A percentile compares a stretch with the other conserved stretches of the same genome.
phyloP scores from a whole-genome alignment of 352 stramenopile genomes.

The Peronospora destructor region DNA sequence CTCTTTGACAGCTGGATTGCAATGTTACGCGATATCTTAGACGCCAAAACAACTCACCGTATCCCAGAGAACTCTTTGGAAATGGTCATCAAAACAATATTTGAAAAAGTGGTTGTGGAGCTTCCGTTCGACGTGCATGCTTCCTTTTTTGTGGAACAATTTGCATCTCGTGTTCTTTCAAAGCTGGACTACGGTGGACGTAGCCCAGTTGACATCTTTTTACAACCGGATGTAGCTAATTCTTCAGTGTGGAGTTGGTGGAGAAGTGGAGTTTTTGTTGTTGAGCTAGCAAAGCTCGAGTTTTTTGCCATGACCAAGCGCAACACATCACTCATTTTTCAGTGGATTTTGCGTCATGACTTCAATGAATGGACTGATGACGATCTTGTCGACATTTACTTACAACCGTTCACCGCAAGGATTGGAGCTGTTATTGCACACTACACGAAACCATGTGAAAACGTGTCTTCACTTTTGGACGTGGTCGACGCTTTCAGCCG shows the following conservation, averaged over 20 bases:
- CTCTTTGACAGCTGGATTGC: slow-evolving; percentile 29
- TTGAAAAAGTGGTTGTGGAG: slow-evolving; percentile 17
- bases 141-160: slow-evolving; percentile 19
- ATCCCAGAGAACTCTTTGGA: slow-evolving; percentile 13
- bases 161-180: slow-evolving; percentile 23
- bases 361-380: slow-evolving; percentile 28
- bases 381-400: slow-evolving; percentile 7
- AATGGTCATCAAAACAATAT: slow-evolving; percentile 19
- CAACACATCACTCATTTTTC: slow-evolving; percentile 22
- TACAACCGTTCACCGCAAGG: slow-evolving; percentile 19
- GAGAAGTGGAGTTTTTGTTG: slow-evolving; percentile 25
- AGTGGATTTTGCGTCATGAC: slow-evolving; percentile 33
- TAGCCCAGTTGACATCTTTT: slow-evolving; percentile 10
- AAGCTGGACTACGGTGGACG: slow-evolving; percentile 21
- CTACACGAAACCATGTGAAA: slow-evolving; percentile 18
- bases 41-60: slow-evolving; percentile 1
- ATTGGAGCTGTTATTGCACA: slow-evolving; percentile 20
- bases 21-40: slow-evolving; percentile 20
- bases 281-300: slow-evolving; percentile 17
- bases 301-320: slow-evolving; percentile 17
- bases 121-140: slow-evolving; percentile 19
- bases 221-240: slow-evolving; percentile 4
- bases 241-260: slow-evolving; percentile 31
- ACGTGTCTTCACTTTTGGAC: slow-evolving; percentile 29
- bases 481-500: slow-evolving; percentile 27